Evolutionary conservation across 1,139 yeast genomes (phyloP).

Genomic region (Diutina rugosa): DNA sequence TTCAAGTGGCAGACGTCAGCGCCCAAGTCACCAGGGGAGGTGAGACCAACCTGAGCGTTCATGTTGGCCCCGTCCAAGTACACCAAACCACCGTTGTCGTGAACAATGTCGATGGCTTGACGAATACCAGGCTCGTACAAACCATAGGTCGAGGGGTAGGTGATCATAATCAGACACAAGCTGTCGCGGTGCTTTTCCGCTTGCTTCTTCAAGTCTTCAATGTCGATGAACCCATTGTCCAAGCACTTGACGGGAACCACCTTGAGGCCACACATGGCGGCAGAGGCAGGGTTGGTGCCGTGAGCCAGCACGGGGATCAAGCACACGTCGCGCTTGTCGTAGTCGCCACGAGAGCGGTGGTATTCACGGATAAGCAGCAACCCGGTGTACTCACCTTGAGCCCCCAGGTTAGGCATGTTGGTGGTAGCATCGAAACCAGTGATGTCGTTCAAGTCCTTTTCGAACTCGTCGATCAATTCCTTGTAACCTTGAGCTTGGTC

Average conservation of each 20-base stretch:
- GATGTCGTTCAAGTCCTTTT: constrained; percentile 75
- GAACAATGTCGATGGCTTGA: constrained; percentile 75
- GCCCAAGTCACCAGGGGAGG: constrained; percentile 95
- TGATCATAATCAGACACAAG: constrained; percentile 87
- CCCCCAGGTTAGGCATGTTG: constrained; percentile 94
- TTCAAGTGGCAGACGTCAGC: constrained; percentile 98
- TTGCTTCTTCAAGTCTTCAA: constrained; percentile 60
- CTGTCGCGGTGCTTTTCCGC: constrained; percentile 57
- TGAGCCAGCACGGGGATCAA: constrained; percentile 95
- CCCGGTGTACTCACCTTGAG: constrained; percentile 97
- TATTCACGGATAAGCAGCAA: constrained; percentile 75
- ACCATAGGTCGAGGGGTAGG: constrained; percentile 96
- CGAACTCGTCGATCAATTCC: constrained; percentile 63
- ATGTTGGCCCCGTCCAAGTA: constrained; percentile 97
- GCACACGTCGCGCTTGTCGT: constrained; percentile 64
- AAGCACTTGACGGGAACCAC: constrained; percentile 88
- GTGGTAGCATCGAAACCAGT: constrained; percentile 94
- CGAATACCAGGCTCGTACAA: constrained; percentile 87
- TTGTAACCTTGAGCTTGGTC: constrained; percentile 81
- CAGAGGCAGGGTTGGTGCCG: constrained; percentile 97
- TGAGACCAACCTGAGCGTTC: constrained; percentile 97
- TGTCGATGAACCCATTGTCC: constrained; percentile 72
- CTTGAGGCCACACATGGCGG: constrained; percentile 92
- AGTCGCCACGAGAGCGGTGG: constrained; percentile 58
- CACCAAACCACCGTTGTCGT: constrained; percentile 83